Percentiles rank a stretch among this genome's conserved stretches.
These are phyloP conservation scores for Podospora pseudopauciseta DNA, from an alignment of 495 filamentous ascomycete genomes.

Conservation along the genomic window DNA sequence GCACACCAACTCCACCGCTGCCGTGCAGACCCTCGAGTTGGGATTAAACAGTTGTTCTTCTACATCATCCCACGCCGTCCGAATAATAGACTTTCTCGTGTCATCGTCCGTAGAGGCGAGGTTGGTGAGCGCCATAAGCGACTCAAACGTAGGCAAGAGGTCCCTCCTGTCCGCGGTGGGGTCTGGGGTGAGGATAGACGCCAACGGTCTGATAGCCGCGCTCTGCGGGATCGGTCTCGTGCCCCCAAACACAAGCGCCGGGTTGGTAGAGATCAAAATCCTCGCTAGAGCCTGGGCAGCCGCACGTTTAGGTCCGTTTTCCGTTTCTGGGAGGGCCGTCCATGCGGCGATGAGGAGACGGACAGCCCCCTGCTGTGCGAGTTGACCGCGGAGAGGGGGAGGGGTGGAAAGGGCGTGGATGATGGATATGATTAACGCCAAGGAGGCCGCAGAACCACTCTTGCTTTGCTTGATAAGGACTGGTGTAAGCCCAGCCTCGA, in stretches of 20 bases:
- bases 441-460: constrained; percentile 59
- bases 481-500: constrained; percentile 70
- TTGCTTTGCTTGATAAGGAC: constrained; percentile 68
- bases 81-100: constrained; percentile 66
- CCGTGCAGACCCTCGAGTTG: constrained; percentile 74
- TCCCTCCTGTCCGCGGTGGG: constrained; percentile 62
- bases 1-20: constrained; percentile 83
- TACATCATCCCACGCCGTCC: constrained; percentile 63
- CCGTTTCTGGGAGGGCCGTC: constrained; percentile 52
- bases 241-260: constrained; percentile 75
- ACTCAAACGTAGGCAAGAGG: constrained; percentile 86
- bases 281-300: constrained; percentile 87
- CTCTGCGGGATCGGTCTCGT: constrained; percentile 68
- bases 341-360: constrained; percentile 73
- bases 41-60: constrained; percentile 79
- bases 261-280: constrained; percentile 86
- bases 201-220: constrained; percentile 73
- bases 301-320: constrained; percentile 51
- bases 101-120: constrained; percentile 75
- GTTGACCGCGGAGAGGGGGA: constrained; percentile 64
- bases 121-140: constrained; percentile 88
- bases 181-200: constrained; percentile 61
- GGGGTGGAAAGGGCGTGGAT: constrained; percentile 70
- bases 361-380: constrained; percentile 88
- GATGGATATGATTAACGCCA: constrained; percentile 68